phyloP scores from a whole-genome alignment of 257 asterid genomes.

The Penstemon eatonii region DNA sequence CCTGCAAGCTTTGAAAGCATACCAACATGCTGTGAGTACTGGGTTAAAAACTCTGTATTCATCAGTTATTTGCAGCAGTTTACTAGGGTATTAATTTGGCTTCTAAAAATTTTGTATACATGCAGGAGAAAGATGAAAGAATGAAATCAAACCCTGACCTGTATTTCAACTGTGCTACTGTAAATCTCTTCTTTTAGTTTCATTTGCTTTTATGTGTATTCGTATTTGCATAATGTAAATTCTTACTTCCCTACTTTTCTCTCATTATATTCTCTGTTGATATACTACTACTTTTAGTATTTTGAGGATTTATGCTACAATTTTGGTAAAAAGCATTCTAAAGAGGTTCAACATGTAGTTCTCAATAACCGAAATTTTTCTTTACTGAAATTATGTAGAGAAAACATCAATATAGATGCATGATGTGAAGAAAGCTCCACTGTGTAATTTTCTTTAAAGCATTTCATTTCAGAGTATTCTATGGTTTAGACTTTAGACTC shows the following conservation, averaged over 20 bases:
- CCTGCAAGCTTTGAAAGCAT: constrained; percentile 78
- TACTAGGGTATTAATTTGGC: constrained; percentile 21
- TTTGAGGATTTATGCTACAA: neutral
- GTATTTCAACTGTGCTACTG: constrained; percentile 84
- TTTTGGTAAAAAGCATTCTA: neutral
- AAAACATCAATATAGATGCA: neutral
- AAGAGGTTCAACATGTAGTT: neutral
- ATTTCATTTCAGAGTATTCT: neutral
- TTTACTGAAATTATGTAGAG: neutral
- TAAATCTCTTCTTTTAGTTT: constrained; percentile 45
- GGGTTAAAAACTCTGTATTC: constrained; percentile 15
- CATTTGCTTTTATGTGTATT: constrained; percentile 2
- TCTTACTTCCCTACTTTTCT: neutral
- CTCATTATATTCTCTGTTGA: neutral
- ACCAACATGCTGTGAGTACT: constrained; percentile 90
- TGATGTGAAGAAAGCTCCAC: neutral
- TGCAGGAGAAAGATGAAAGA: constrained; percentile 86
- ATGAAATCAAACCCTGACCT: constrained; percentile 88
- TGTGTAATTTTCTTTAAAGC: neutral
- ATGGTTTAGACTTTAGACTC: neutral
- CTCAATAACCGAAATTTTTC: neutral
- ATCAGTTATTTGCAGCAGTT: constrained; percentile 19
- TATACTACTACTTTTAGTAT: neutral
- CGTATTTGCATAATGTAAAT: neutral
- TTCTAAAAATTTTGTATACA: constrained; percentile 18